These are phyloP conservation scores for Salix arbutifolia DNA, from an alignment of 345 rosid genomes.

Conservation along the genomic window DNA sequence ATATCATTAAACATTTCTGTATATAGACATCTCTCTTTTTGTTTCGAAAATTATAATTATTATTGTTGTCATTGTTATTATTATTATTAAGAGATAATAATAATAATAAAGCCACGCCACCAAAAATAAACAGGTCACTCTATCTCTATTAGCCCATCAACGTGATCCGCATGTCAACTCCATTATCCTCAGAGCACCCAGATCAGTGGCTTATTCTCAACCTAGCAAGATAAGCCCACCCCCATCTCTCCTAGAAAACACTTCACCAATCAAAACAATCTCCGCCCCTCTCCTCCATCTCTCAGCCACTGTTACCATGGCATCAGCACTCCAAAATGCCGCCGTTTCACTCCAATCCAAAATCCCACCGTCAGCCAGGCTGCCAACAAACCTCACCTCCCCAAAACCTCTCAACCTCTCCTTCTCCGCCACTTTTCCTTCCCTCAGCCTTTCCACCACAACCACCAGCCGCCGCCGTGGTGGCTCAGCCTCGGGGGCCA, in stretches of 20 bases:
- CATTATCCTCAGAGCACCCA: too few species aligned
- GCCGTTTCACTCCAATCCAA: slow-evolving; percentile 54
- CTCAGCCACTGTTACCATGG: slow-evolving; percentile 30
- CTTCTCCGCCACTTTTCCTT: slow-evolving; percentile 38
- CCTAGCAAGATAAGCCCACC: too few species aligned
- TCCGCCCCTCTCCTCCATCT: neutral
- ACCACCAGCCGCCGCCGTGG: slow-evolving; percentile 25
- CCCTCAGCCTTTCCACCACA: slow-evolving; percentile 23
- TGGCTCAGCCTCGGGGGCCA: slow-evolving; percentile 38
- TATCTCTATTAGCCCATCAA: too few species aligned
- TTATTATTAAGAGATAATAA: too few species aligned
- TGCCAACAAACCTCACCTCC: slow-evolving; percentile 21
- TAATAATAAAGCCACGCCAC: too few species aligned
- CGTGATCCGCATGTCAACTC: too few species aligned
- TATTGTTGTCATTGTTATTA: too few species aligned
- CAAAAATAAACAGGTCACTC: too few species aligned
- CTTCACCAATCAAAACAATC: neutral
- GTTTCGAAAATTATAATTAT: too few species aligned
- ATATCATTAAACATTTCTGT: too few species aligned
- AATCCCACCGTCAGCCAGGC: slow-evolving; percentile 35
- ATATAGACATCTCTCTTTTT: too few species aligned
- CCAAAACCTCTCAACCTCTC: slow-evolving; percentile 42
- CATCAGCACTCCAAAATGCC: slow-evolving; percentile 55
- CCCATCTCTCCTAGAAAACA: neutral
- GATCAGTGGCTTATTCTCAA: too few species aligned